Evolutionary conservation across 352 stramenopile genomes (phyloP).

Genomic region (Aphanomyces stellatus): DNA sequence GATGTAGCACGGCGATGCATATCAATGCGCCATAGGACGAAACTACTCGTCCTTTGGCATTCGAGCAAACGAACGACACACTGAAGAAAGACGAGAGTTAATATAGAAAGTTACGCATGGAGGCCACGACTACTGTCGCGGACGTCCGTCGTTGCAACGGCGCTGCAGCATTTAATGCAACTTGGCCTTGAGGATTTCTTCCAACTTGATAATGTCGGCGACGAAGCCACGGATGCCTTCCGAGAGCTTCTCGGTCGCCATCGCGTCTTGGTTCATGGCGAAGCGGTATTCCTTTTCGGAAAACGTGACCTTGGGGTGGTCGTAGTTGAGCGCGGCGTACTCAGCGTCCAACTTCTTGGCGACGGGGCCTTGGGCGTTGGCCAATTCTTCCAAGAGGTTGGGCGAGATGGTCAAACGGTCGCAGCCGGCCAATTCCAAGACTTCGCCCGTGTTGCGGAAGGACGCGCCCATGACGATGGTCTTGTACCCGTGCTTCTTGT

Average conservation of each 20-base stretch:
- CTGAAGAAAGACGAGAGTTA: too few relatives aligned
- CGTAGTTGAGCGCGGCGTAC: slow-evolving; percentile 56
- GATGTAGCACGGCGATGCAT: too few relatives aligned
- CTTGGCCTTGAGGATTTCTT: slow-evolving; percentile 96
- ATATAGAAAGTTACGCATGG: not conserved
- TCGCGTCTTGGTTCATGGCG: slow-evolving; percentile 97
- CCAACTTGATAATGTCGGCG: slow-evolving; percentile 97
- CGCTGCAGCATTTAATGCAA: slow-evolving; percentile 31
- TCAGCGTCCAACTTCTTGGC: slow-evolving; percentile 81
- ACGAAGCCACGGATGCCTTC: slow-evolving; percentile 97
- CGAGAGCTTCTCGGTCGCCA: slow-evolving; percentile 96
- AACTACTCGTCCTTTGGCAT: too few relatives aligned
- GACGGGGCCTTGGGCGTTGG: slow-evolving; percentile 58
- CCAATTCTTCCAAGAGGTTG: slow-evolving; percentile 89
- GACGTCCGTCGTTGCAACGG: not conserved
- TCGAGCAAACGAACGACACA: too few relatives aligned
- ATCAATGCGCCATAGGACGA: too few relatives aligned
- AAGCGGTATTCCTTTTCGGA: slow-evolving; percentile 95
- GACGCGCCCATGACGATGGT: slow-evolving; percentile 95
- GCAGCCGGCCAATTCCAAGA: slow-evolving; percentile 94
- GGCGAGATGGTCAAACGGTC: slow-evolving; percentile 98
- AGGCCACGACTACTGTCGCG: not conserved
- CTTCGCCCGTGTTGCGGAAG: slow-evolving; percentile 96
- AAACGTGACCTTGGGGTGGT: slow-evolving; percentile 69
- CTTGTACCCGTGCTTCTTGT: slow-evolving; percentile 96